Evolutionary conservation across 495 filamentous ascomycete genomes (phyloP), one percentile per base, ranked within the genome.

Genomic region (Astrocystis sublimbata): DNA sequence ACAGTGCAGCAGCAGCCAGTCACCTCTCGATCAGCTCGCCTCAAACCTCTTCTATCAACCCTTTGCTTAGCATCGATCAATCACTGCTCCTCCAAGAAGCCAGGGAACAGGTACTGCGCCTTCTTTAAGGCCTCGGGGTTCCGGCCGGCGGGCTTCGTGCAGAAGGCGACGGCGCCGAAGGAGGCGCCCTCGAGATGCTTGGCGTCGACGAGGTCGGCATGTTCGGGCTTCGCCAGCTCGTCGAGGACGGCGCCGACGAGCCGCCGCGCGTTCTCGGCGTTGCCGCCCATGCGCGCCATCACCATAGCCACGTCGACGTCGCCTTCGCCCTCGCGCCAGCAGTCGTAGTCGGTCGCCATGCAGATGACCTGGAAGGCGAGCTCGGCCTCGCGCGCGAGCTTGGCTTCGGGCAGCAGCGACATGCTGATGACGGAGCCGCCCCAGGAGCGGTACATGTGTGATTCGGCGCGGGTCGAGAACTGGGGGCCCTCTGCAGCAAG

Each of bases 281-380:
- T 99, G 57, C 90, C 87, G 65, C 86, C 88, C 96, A 99, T 99
- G 75, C 97, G 88, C 45, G 85, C 89, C 88, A 97, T 93, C 13
- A 99, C 96, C 89, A 97, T 97, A 71, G 91, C 91, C 7, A 99
- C 94, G 62, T 90, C 92, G 35, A 99, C 94, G 42, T 88, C 89
- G 31, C 60, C 51, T 46, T 84, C 86, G 5, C 80, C 80, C 31
- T 75, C 78, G 71, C 90, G 89, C 94, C 94, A 98, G 84, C 93
- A 96, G 76, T 99, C 96, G 69, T 99, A 99, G 77, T 99, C 94
- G 23, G 94, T 99, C 28, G 89, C 88, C 96, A 99, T 99, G 81
- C 93, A 97, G 66, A 99, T 93, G 85, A 97, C 93, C 78, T 93
- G 91, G 71, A 97, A 97, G 15, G 89, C 89, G 65, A 99, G 88